Base-by-base conservation (phyloP, 1,139 yeast genomes). In the Candida tetrigidarum region DNA sequence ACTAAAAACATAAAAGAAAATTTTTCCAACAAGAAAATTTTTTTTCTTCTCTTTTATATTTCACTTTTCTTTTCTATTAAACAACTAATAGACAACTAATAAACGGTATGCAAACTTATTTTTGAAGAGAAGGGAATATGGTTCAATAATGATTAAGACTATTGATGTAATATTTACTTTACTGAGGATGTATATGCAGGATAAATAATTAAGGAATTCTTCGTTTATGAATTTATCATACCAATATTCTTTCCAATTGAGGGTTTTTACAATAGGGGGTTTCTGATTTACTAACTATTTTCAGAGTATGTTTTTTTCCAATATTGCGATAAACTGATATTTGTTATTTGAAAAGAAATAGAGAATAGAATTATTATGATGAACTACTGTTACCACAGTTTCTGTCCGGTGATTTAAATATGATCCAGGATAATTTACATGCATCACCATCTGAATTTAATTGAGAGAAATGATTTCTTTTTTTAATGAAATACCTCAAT, bases 361-460 rank as follows among this genome's bases (percentile, higher is more conserved):
- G 3, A 32, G 38, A 12, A 16, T 23, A 18, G 27, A 37, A 19
- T 20, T 16, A 28, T 33, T 25, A 51, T 52, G 56, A 52, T 52
- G 56, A 51, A 46, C 44, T 8, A 18, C 45, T 52, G 54, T 67
- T 64, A 57, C 58, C 76, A 67, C 74, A 68, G 64, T 64, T 49
- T 60, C 63, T 59, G 64, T 71, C 72, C 81, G 83, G 88, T 78
- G 89, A 83, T 66, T 72, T 10, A 28, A 29, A 41, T 86, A 78
- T 76, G 81, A 76, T 65, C 81, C 79, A 69, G 67, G 82, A 81
- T 75, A 77, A 76, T 66, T 40, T 50, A 81, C 93, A 86, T 86
- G 95, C 95, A 86, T 85, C 93, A 86, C 95, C 95, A 86, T 84
- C 93, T 86, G 93, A 86, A 48, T 50, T 33, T 32, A 14, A 26